phyloP scores from a whole-genome alignment of 108 stramenopile species.

The Aurantiochytrium sp. region DNA sequence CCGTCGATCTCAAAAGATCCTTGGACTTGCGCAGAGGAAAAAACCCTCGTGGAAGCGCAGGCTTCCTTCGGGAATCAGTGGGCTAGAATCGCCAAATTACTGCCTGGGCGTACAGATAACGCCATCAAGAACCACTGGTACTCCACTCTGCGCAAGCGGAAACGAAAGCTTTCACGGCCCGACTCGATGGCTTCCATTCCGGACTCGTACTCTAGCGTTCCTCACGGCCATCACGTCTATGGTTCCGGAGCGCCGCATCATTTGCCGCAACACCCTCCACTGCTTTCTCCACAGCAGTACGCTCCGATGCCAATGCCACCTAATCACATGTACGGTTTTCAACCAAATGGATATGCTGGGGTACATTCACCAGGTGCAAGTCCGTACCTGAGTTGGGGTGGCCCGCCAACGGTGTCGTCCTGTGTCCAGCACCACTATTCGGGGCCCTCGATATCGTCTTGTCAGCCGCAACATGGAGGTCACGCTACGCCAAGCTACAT shows the following conservation, averaged over 20 bases:
- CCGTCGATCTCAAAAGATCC: slow-evolving; percentile 84
- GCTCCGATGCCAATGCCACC: no score
- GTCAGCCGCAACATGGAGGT: no score
- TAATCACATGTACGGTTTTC: no score
- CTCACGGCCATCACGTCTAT: not conserved
- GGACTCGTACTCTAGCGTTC: not conserved
- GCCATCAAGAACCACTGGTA: slow-evolving; percentile 96
- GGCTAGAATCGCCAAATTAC: slow-evolving; percentile 87
- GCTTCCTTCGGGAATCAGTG: slow-evolving; percentile 77
- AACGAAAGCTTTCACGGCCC: slow-evolving; percentile 14
- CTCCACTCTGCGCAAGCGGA: slow-evolving; percentile 65
- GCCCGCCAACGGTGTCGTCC: no score
- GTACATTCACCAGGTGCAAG: no score
- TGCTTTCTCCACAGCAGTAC: no score
- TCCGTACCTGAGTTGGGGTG: no score
- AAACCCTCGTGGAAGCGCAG: slow-evolving; percentile 65
- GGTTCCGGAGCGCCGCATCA: not conserved
- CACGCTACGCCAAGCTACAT: no score
- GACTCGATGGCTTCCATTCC: not conserved
- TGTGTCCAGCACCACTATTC: no score
- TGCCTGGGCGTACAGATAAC: slow-evolving; percentile 88
- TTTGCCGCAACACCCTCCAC: no score
- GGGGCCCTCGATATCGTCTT: no score
- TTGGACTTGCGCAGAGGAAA: slow-evolving; percentile 84
- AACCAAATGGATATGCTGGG: no score